These are phyloP conservation scores for Wallacemonas sp. DNA, from an alignment of 208 protist species.

Conservation along the genomic window DNA sequence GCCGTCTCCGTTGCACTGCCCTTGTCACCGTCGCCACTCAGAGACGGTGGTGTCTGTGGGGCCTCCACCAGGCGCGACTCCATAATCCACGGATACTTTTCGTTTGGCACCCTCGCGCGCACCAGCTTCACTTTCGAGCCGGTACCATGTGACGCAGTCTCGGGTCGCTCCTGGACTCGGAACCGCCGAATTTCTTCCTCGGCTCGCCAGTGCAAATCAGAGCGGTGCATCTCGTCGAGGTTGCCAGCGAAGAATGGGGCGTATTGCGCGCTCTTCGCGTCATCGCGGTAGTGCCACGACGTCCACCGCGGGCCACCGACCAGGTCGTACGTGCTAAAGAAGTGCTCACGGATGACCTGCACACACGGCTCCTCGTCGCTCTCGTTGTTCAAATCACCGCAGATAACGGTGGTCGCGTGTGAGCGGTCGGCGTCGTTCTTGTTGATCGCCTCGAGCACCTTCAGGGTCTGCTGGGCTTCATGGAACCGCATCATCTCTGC, in stretches of 20 bases:
- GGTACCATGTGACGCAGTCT: constrained; percentile 28
- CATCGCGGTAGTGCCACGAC: constrained; percentile 67
- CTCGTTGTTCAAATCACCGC: constrained; percentile 81
- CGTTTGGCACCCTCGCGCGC: constrained; percentile 21
- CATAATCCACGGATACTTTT: constrained; percentile 12
- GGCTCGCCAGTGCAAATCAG: constrained; percentile 29
- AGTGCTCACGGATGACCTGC: constrained; percentile 51
- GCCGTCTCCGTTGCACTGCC: not conserved
- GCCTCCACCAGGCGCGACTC: constrained; percentile 7
- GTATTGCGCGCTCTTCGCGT: constrained; percentile 24
- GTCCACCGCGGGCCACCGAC: constrained; percentile 86
- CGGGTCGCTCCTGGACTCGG: constrained; percentile 2
- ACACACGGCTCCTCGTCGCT: constrained; percentile 79
- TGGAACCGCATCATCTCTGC: constrained; percentile 51
- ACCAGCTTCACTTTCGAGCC: constrained; percentile 33
- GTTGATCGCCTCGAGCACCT: constrained; percentile 58
- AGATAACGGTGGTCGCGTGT: constrained; percentile 61
- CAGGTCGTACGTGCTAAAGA: constrained; percentile 85
- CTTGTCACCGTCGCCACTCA: not conserved
- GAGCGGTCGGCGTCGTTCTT: constrained; percentile 66
- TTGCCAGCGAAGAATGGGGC: constrained; percentile 45
- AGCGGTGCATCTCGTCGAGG: constrained; percentile 30
- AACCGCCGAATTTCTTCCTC: constrained; percentile 49
- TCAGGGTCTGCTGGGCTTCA: constrained; percentile 64
- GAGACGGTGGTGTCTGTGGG: not conserved